Evolutionary conservation across 345 rosid genomes (phyloP).

Genomic region (Hypericum androsaemum): DNA sequence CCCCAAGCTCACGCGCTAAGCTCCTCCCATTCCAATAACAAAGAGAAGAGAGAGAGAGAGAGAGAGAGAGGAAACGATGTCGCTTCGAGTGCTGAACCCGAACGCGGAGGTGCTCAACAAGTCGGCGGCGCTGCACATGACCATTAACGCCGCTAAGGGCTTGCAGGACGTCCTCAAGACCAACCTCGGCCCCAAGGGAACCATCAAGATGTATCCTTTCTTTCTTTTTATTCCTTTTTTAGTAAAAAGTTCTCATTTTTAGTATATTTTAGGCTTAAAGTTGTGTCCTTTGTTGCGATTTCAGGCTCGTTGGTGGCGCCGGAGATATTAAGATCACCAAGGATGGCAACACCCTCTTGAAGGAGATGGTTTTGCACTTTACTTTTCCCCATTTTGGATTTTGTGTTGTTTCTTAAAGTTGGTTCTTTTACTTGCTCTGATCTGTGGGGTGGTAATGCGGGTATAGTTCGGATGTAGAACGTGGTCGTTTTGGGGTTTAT

Average conservation of each 20-base stretch:
- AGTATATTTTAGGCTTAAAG: not conserved
- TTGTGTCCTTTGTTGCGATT: not conserved
- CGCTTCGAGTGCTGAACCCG: conserved; percentile 81
- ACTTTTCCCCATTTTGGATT: not conserved
- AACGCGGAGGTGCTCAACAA: conserved; percentile 97
- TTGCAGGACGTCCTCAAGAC: conserved; percentile 87
- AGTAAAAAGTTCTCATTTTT: not conserved
- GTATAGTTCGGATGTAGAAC: too few relatives aligned
- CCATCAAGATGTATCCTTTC: conserved; percentile 67
- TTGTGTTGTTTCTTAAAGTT: conserved; percentile 9
- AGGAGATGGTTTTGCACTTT: conserved; percentile 65
- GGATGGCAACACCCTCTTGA: conserved; percentile 90
- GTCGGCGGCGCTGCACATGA: conserved; percentile 97
- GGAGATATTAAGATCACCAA: conserved; percentile 97
- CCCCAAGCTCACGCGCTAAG: too few relatives aligned
- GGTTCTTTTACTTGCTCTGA: not conserved
- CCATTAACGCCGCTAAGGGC: conserved; percentile 94
- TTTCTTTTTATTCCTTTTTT: not conserved
- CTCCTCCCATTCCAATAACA: too few relatives aligned
- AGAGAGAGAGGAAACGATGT: conserved; percentile 36
- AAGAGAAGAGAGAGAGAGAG: too few relatives aligned
- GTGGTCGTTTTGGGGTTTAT: too few relatives aligned
- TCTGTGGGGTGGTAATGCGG: too few relatives aligned
- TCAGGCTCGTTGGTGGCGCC: conserved; percentile 94
- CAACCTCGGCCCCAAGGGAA: conserved; percentile 97